Conservation (phyloP, 2,329 filamentous ascomycete genomes). For the Colletotrichum paranaense region DNA sequence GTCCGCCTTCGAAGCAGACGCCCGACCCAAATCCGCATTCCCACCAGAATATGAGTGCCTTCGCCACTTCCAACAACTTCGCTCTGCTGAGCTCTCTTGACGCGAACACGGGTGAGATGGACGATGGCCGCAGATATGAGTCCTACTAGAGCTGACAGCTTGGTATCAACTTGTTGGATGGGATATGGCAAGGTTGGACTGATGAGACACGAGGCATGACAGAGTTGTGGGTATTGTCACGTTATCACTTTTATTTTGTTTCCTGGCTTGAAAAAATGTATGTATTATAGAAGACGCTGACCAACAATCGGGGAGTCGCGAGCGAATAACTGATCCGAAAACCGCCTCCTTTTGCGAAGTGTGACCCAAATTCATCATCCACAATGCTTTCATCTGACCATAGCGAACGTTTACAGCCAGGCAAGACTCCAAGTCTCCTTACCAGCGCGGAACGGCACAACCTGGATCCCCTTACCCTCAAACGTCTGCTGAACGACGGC, state of each 20-base stretch:
- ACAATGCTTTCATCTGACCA: background rate
- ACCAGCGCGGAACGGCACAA: slow-evolving; percentile 74
- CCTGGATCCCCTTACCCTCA: slow-evolving; percentile 66
- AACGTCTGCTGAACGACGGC: slow-evolving; percentile 66
- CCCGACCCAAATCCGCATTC: slow-evolving; percentile 5
- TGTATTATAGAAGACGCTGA: slow-evolving; percentile 28
- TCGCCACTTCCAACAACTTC: slow-evolving; percentile 3
- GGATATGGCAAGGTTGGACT: background rate
- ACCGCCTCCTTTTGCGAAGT: background rate
- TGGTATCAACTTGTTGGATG: background rate
- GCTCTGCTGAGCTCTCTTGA: background rate
- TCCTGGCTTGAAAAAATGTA: slow-evolving; percentile 20
- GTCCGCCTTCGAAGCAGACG: slow-evolving; percentile 40
- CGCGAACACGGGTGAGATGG: background rate
- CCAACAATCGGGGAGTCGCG: slow-evolving; percentile 18
- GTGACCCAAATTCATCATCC: background rate
- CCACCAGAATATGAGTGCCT: slow-evolving; percentile 2
- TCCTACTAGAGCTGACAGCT: background rate
- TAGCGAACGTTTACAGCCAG: slow-evolving; percentile 47
- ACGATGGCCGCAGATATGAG: background rate
- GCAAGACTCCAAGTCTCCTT: slow-evolving; percentile 68
- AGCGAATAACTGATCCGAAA: background rate
- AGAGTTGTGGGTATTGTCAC: background rate
- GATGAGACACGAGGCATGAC: slow-evolving; percentile 30
- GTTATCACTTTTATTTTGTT: background rate